Evolutionary conservation across 2,329 filamentous ascomycete genomes (phyloP).

Genomic region (Aspergillus caelatus): DNA sequence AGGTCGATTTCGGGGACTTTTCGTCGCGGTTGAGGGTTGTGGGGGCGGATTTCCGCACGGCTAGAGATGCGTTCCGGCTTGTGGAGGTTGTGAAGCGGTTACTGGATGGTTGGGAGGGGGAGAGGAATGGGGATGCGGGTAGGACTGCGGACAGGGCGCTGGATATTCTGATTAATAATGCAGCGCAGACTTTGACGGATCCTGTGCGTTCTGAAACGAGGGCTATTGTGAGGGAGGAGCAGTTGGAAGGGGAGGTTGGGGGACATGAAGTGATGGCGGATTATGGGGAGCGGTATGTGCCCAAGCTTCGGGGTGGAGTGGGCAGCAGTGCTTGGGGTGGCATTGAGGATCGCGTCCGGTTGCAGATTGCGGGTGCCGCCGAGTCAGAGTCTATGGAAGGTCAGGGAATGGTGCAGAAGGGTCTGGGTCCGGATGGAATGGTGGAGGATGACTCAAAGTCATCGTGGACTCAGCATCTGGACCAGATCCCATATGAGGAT

Average conservation of each 20-base stretch:
- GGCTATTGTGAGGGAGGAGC: conserved; percentile 29
- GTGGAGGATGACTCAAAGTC: conserved; percentile 23
- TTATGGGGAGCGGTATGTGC: background rate
- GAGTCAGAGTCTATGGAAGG: background rate
- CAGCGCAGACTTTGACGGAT: conserved; percentile 44
- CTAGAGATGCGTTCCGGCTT: conserved; percentile 35
- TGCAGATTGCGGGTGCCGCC: background rate
- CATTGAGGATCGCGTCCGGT: conserved; percentile 1
- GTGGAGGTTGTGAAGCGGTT: conserved; percentile 25
- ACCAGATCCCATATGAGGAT: conserved; percentile 44
- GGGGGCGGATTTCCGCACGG: conserved; percentile 38
- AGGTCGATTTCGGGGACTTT: conserved; percentile 18
- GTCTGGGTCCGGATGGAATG: conserved; percentile 9
- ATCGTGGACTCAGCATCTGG: conserved; percentile 40
- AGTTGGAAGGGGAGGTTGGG: background rate
- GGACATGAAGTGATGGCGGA: background rate
- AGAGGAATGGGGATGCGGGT: background rate
- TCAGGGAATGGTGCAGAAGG: conserved; percentile 14
- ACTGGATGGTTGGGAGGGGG: conserved; percentile 23
- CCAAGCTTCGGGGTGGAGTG: conserved; percentile 1
- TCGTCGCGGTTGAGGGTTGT: conserved; percentile 29
- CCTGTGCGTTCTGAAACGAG: conserved; percentile 32
- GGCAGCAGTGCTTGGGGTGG: background rate
- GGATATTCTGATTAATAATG: conserved; percentile 44
- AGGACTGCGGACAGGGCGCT: conserved; percentile 14